Evolutionary conservation across 768 basidiomycete genomes (phyloP), one percentile per base, ranked within the genome.

Genomic region (Lanmaoa rubissima): DNA sequence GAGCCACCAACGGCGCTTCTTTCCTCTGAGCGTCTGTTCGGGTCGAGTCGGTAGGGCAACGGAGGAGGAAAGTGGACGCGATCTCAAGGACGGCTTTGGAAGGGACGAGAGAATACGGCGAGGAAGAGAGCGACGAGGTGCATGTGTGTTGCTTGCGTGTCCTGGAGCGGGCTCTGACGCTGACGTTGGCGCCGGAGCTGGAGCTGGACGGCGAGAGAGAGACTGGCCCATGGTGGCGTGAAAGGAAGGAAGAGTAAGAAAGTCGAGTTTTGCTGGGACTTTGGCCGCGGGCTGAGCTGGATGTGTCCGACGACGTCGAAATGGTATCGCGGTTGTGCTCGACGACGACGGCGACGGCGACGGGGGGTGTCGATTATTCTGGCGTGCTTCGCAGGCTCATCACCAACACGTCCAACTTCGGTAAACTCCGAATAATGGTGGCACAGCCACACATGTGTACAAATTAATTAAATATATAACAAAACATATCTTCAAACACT

Each of bases 81-180:
- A 54, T 61, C 58, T 50, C 54, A 65, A 40, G 28, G 64, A 60
- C 1, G 65, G 62, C 55, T 62, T 65, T 19, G 73, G 62, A 65
- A 72, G 39, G 62, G 64, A 59, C 56, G 75, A 55, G 66, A 71
- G 46, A 43, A 79, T 64, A 50, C 73, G 76, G 45, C 61, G 75
- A 5, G 76, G 72, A 4, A 77, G 64, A 7, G 64, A 55, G 44
- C 61, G 63, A 49, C 52, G 58, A 28, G 40, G 38, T 34, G 36
- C n/a, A 10, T 35, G 50, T 9, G 34, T 53, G 32, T 35, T 40
- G 26, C 56, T 53, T 28, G 43, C 40, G 9, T 50, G 48, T 51
- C 45, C 58, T 50, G 57, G 47, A 51, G 46, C 48, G 28, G 58
- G 44, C 32, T 55, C 39, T n/a, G 67, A 41, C 40, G 58, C 45